phyloP scores from a whole-genome alignment of 2,329 filamentous ascomycete genomes.

The Taxawa tesnikishii region DNA sequence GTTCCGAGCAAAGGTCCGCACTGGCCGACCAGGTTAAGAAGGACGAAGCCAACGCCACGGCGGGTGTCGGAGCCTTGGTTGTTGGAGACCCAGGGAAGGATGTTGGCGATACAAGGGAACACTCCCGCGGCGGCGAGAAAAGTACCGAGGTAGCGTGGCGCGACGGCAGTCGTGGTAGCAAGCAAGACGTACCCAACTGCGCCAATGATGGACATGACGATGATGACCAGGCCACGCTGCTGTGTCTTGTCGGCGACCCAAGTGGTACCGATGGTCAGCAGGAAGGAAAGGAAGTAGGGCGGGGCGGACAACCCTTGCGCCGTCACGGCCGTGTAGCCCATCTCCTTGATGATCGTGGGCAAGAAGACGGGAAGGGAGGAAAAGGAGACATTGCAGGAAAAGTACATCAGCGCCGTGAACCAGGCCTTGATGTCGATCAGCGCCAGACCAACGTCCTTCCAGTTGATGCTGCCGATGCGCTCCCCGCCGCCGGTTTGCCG shows the following conservation, averaged over 20 bases:
- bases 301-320: slow-evolving; percentile 63
- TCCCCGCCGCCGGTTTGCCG: slow-evolving; percentile 38
- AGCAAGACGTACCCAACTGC: slow-evolving; percentile 54
- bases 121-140: slow-evolving; percentile 14
- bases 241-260: slow-evolving; percentile 53
- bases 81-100: slow-evolving; percentile 13
- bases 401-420: slow-evolving; percentile 39
- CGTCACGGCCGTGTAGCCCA: slow-evolving; percentile 55
- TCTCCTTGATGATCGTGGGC: slow-evolving; percentile 33
- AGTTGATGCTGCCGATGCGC: slow-evolving; percentile 27
- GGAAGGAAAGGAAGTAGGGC: slow-evolving; percentile 55
- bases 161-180: slow-evolving; percentile 40
- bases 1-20: slow-evolving; percentile 54
- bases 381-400: slow-evolving; percentile 52
- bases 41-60: slow-evolving; percentile 9
- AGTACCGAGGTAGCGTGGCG: slow-evolving; percentile 32
- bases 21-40: slow-evolving; percentile 61
- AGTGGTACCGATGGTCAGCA: slow-evolving; percentile 46
- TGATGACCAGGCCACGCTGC: slow-evolving; percentile 51
- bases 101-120: slow-evolving; percentile 14
- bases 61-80: slow-evolving; percentile 14
- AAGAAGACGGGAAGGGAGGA: slow-evolving; percentile 35
- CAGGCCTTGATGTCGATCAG: slow-evolving; percentile 23
- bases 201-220: slow-evolving; percentile 42
- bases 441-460: slow-evolving; percentile 34